Base-by-base conservation (phyloP, 805 yeast genomes). In the Monosporozyma yasuniensis region DNA sequence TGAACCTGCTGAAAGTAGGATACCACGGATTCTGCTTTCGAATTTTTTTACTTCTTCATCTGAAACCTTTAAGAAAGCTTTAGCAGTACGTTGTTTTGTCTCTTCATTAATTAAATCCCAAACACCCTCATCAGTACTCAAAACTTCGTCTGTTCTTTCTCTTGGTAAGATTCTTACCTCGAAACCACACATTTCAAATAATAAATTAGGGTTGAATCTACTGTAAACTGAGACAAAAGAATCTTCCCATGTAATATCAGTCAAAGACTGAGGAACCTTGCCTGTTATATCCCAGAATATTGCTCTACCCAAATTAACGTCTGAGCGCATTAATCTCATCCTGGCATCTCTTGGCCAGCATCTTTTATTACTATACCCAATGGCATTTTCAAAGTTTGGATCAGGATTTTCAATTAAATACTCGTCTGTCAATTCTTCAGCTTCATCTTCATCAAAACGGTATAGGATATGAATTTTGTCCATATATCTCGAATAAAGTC, bases 281-380 rank as follows among this genome's bases (percentile, higher is more conserved):
- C 84, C 81, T 39, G 80, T 74, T 34, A 93, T 69, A 64, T 93
- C 97, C 96, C 96, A 88, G 63, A 84, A 87, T 0, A 83, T 84
- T 1, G 98, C 97, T 50, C 93, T 73, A 1, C 98, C 99, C 5
- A 93, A 72, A 56, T 88, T 86, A 4, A 91, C 97, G 68, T 93
- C 99, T 51, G 82, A 84, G 42, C 96, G 75, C 81, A 90, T 82
- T 46, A 93, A 68, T 56, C 88, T 78, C 98, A 93, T 93, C 52
- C 97, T 77, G 19, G 83, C 72, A 63, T 93, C 98, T 43, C 86
- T 72, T 3, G 99, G 96, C 99, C 99, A 93, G 62, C 97, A 89
- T 47, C 81, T 81, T 57, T 85, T 84, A 57, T 88, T 91, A 60
- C 85, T 86, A 65, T 89, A 91, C 0, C 95, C 95, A 34, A 85